phyloP scores from a whole-genome alignment of 345 rosid genomes.

The Populus simonii region DNA sequence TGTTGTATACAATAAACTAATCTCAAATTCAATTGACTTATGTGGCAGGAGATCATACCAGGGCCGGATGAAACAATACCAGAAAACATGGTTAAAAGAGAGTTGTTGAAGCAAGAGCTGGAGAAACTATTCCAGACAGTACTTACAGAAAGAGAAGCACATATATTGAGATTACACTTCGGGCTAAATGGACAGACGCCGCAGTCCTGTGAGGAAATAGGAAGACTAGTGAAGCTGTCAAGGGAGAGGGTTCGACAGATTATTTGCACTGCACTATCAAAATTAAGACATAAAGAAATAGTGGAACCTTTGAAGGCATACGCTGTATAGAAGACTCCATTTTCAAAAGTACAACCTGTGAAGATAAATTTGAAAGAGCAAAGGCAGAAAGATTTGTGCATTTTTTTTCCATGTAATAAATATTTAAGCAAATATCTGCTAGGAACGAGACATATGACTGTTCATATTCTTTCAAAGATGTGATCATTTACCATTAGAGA shows the following conservation, averaged over 20 bases:
- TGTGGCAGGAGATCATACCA: conserved; percentile 44
- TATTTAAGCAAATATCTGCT: not conserved
- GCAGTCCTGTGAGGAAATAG: conserved; percentile 44
- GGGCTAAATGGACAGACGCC: conserved; percentile 51
- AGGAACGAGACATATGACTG: not conserved
- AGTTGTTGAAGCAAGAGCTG: conserved; percentile 18
- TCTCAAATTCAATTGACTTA: not conserved
- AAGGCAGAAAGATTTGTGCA: conserved; percentile 6
- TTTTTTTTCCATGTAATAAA: not conserved
- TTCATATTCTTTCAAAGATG: not conserved
- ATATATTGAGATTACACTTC: conserved; percentile 36
- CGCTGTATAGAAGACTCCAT: conserved; percentile 25
- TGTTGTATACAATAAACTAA: not conserved
- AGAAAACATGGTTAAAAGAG: conserved; percentile 37
- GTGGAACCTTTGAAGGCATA: conserved; percentile 32
- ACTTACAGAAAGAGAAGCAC: conserved; percentile 35
- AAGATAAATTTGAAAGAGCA: not conserved
- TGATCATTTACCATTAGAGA: not conserved
- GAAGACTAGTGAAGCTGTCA: conserved; percentile 42
- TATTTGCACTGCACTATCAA: conserved; percentile 36
- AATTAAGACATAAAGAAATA: conserved; percentile 30
- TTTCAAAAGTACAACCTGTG: conserved; percentile 2
- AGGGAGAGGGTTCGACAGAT: conserved; percentile 56
- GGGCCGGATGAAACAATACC: conserved; percentile 52
- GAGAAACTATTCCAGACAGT: conserved; percentile 16